Conservation (phyloP, 2,329 filamentous ascomycete species). For the Ascochyta lentis region DNA sequence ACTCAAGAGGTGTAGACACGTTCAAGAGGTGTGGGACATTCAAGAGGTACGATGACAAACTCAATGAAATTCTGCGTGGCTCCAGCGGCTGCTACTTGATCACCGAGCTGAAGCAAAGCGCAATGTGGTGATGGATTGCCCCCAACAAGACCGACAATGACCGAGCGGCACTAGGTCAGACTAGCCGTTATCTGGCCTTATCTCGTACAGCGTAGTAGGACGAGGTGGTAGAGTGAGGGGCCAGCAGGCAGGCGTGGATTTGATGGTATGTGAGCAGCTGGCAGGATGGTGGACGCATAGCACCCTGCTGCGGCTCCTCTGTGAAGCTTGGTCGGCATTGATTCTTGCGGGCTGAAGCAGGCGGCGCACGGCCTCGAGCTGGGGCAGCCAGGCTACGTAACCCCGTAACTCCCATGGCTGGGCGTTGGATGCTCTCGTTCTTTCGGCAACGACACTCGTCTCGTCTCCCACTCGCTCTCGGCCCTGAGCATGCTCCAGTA, state of each 20-base stretch:
- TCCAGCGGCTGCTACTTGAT: background rate
- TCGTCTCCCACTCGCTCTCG: background rate
- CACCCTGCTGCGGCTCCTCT: constrained; percentile 1
- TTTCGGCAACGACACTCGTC: background rate
- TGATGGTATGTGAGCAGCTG: background rate
- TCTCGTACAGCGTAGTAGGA: constrained; percentile 15
- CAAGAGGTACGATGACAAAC: background rate
- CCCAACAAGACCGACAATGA: background rate
- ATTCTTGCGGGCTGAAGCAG: background rate
- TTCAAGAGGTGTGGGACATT: no score
- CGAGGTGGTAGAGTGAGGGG: background rate
- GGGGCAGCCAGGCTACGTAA: constrained; percentile 15
- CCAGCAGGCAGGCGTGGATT: background rate
- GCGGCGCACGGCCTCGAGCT: constrained; percentile 12
- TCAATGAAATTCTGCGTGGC: background rate
- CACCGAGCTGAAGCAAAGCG: background rate
- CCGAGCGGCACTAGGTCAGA: constrained; percentile 14
- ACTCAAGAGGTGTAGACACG: no score
- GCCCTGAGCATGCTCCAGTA: constrained; percentile 36
- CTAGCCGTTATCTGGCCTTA: constrained; percentile 35
- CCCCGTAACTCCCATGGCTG: constrained; percentile 1
- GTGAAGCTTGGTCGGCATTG: constrained; percentile 13
- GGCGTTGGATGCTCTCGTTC: background rate
- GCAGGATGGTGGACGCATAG: background rate
- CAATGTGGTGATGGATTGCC: background rate